phyloP scores from a whole-genome alignment of 192 early-diverging fungal genomes.

The Piromyces sp. region DNA sequence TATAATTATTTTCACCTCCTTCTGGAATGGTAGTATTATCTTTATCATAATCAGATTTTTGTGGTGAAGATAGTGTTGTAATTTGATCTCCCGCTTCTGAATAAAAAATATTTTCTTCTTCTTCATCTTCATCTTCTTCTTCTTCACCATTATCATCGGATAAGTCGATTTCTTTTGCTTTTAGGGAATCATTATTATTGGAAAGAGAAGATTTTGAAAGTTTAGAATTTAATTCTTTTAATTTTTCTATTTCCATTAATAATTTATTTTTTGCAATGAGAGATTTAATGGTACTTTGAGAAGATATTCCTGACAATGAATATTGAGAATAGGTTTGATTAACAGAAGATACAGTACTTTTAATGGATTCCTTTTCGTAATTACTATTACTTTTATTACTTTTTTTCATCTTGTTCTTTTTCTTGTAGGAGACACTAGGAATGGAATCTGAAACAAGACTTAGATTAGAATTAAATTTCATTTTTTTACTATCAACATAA shows the following conservation, averaged over 20 bases:
- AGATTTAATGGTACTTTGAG: not conserved
- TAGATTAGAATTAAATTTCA: not conserved
- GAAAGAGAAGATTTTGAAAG: not conserved
- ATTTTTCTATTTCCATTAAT: not conserved
- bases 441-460: not conserved
- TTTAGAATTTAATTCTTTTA: not conserved
- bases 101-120: not conserved
- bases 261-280: not conserved
- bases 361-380: not conserved
- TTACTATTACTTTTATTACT: not conserved
- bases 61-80: not conserved
- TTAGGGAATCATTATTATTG: not conserved
- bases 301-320: not conserved
- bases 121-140: not conserved
- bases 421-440: not conserved
- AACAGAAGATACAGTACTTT: not conserved
- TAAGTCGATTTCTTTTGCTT: not conserved
- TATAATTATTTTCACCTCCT: too few relatives aligned
- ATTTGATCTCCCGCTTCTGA: not conserved
- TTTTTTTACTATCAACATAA: not conserved
- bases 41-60: not conserved
- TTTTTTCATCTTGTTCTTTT: not conserved
- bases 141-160: too few relatives aligned
- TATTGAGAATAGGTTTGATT: not conserved
- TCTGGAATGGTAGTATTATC: not conserved